These are phyloP conservation scores for Antitrichia curtipendula DNA, from an alignment of 225 moss, liverwort and hornwort genomes.

Conservation along the genomic window DNA sequence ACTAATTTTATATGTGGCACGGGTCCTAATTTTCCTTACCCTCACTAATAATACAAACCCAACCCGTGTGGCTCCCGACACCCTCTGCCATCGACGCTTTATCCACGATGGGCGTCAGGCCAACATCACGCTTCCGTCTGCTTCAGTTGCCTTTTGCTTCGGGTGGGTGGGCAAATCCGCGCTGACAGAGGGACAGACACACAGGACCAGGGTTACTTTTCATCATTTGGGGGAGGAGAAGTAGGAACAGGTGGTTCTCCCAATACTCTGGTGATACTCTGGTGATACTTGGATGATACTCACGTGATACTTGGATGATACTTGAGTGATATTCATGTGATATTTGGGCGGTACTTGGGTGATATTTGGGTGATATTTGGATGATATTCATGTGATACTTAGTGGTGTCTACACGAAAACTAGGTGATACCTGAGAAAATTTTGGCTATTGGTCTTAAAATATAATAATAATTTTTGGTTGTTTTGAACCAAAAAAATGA, in stretches of 20 bases:
- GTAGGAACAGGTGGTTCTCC: no score
- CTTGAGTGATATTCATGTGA: no score
- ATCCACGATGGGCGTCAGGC: neutral
- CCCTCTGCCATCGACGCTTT: neutral
- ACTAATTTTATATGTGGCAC: neutral
- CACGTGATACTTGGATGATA: no score
- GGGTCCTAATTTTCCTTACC: neutral
- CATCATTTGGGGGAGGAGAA: no score
- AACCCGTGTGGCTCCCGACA: neutral
- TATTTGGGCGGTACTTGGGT: no score
- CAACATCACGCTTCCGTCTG: neutral
- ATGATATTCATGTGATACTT: neutral
- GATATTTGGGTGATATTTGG: no score
- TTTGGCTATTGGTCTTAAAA: neutral
- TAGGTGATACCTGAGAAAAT: no score
- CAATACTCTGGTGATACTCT: no score
- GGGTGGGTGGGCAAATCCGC: neutral
- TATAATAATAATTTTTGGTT: neutral
- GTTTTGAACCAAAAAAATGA: neutral
- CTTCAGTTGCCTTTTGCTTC: neutral
- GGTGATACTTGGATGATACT: no score
- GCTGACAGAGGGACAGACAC: neutral
- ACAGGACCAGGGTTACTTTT: no score
- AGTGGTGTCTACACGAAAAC: no score
- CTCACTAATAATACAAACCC: neutral